These are phyloP conservation scores for Apiotrichum montevideense DNA, from an alignment of 1,284 basidiomycete genomes.

Conservation along the genomic window DNA sequence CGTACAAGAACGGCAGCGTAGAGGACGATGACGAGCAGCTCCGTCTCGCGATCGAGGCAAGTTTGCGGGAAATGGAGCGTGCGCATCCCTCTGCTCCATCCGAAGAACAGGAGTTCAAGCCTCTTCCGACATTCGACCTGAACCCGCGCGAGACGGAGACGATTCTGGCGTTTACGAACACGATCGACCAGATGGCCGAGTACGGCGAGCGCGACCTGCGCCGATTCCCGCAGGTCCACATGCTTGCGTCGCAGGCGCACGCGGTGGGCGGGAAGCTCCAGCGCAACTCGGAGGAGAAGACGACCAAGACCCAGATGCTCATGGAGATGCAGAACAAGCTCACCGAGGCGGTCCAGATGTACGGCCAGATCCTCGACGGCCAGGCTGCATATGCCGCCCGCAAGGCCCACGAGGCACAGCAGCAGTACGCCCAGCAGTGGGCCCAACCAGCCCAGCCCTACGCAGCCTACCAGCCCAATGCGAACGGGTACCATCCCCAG, in stretches of 20 bases:
- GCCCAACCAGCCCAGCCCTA: neutral
- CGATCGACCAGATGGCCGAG: conserved; percentile 72
- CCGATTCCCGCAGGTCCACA: conserved; percentile 71
- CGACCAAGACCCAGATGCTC: conserved; percentile 79
- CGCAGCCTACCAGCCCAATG: conserved; percentile 24
- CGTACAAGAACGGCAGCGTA: conserved; percentile 44
- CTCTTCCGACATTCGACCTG: conserved; percentile 67
- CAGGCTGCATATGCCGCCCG: conserved; percentile 53
- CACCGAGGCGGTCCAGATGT: conserved; percentile 81
- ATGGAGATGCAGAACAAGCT: conserved; percentile 90
- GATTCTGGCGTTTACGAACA: conserved; percentile 81
- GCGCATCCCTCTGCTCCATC: conserved; percentile 71
- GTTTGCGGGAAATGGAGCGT: conserved; percentile 74
- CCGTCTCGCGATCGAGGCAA: conserved; percentile 90
- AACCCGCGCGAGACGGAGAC: conserved; percentile 71
- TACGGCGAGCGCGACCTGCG: conserved; percentile 71
- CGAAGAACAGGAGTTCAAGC: conserved; percentile 52
- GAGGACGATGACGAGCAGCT: conserved; percentile 92
- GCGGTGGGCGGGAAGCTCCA: conserved; percentile 74
- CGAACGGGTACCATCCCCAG: conserved; percentile 17
- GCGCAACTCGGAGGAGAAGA: conserved; percentile 76
- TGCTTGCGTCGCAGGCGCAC: conserved; percentile 77
- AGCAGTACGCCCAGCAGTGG: conserved; percentile 27
- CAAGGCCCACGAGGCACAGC: conserved; percentile 37
- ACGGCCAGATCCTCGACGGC: conserved; percentile 78